A percentile compares a stretch with the other conserved stretches of the same genome.
Evolutionary conservation across 2,329 filamentous ascomycete species (phyloP).

Genomic region (Verticillium klebahnii): DNA sequence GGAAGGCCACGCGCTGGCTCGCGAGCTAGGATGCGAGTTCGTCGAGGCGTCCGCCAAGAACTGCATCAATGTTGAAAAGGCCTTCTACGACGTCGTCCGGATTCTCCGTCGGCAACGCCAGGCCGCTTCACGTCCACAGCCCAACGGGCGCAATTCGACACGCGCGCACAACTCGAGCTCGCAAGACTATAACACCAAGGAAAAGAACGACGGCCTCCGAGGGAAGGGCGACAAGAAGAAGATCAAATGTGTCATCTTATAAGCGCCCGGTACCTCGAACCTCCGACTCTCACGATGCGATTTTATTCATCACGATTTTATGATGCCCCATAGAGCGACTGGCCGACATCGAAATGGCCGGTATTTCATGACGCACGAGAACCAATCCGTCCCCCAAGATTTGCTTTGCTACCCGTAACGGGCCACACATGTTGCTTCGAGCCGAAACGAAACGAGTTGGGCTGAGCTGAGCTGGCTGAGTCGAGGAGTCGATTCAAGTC

Average conservation of each 20-base stretch:
- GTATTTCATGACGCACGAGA: constrained; percentile 10
- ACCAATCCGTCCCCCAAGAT: neutral
- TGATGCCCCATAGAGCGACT: constrained; percentile 13
- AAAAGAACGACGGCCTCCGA: constrained; percentile 10
- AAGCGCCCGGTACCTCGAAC: constrained; percentile 9
- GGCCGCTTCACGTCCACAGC: constrained; percentile 35
- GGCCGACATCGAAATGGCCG: constrained; percentile 9
- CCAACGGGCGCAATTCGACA: constrained; percentile 11
- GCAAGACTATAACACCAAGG: neutral
- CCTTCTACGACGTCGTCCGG: constrained; percentile 95
- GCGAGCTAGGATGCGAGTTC: constrained; percentile 91
- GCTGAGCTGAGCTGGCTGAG: neutral
- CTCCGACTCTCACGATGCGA: constrained; percentile 5
- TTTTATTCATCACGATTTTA: constrained; percentile 14
- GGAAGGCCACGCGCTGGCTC: constrained; percentile 86
- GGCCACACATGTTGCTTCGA: neutral
- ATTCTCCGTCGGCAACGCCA: constrained; percentile 82
- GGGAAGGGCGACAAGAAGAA: constrained; percentile 12
- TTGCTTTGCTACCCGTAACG: neutral
- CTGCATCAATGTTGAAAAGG: constrained; percentile 97
- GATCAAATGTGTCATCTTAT: constrained; percentile 15
- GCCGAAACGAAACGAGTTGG: neutral
- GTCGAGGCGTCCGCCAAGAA: constrained; percentile 97
- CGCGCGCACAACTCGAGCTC: constrained; percentile 8
- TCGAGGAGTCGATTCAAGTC: neutral